Evolutionary conservation across 192 early-diverging fungal species (phyloP), one percentile per base, ranked within the genome.

Genomic region (Spizellomyces punctatus): DNA sequence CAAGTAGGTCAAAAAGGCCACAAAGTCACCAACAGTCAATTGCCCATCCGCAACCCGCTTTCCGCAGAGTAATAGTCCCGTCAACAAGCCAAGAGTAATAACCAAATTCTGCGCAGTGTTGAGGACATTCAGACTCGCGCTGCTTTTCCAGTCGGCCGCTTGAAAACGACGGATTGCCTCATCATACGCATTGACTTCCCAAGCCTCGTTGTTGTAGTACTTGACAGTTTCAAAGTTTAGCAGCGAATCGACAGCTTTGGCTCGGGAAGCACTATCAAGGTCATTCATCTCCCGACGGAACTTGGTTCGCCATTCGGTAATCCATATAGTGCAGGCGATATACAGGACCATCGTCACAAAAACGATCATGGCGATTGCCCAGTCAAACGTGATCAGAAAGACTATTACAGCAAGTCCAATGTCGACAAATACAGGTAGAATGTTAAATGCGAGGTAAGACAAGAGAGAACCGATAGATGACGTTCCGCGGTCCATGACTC

Each of bases 161-260:
- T 96, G 93, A 70, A 89, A 96, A 45, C 85, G 85, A 6, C 78
- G 75, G 55, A 99, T 89, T 0, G 94, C 90, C 41, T 91, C 79
- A 14, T 86, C 77, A 76, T 94, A 99, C 50, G 92, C 84, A 16
- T 84, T 70, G 42, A 92, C 80, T 78, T 99, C 97, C 79, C 90
- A 98, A 14, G 80, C 66, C 80, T 98, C 96, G 49, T 91, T 92
- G 70, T 90, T 90, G 81, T 96, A 98, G 76, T 98, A 98, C 79
- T 99, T 99, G 76, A 99, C 97, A 2, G 97, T 99, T 78, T 99
- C 97, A 86, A 96, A 96, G 79, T 99, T 99, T 56, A 97, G 83
- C 63, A 99, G 77, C 54, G 94, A 97, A 75, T 99, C 97, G 5
- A 97, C 95, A 8, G 83, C 77, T 41, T 69, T 60, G 6, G 93